Evolutionary conservation across 2,329 filamentous ascomycete species (phyloP), one percentile per base, ranked within the genome.

Genomic region (Alternaria infectoria): DNA sequence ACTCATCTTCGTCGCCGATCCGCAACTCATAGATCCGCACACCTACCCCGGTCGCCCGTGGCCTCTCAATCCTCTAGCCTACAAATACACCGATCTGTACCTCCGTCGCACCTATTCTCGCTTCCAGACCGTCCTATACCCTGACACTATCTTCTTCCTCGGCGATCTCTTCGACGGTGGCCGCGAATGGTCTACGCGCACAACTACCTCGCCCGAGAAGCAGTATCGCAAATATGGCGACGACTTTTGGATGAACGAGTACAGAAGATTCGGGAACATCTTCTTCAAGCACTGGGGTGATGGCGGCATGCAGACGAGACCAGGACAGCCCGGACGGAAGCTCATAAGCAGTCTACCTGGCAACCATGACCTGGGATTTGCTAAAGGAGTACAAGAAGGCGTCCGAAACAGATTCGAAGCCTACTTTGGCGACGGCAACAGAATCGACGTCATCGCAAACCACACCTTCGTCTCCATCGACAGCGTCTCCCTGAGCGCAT

Each of bases 131-230:
- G 83, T 88, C 17, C 84, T 98, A 13, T 87, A 88, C n/a, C 96
- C 96, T 0, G 93, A 97, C 76, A 94, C 92, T 15, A 84, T 97
- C 1, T 88, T 97, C 76, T 98, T 99, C 76, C 84, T 99, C 0
- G 96, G 96, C 8, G 96, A 99, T 76, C 83, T 99, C 1, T 97
- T 99, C 74, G 96, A 99, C 76, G 96, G 96, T 5, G 96, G 96
- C 9, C 88, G 96, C 69, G 96, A 99, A 83, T 99, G 96, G 96
- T 91, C 90, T 69, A 95, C 94, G 12, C 83, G 72, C 46, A 77
- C 77, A 7, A 76, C 73, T 7, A 72, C 62, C 15, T 86, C 83
- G 56, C 85, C 92, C 1, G 88, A 91, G 72, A 83, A 86, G 66
- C 93, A 90, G 84, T 91, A 90, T 73, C 89, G 86, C 69, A 87